These are phyloP conservation scores for Rhizopogon salebrosus DNA, from an alignment of 768 basidiomycete genomes.

Conservation along the genomic window DNA sequence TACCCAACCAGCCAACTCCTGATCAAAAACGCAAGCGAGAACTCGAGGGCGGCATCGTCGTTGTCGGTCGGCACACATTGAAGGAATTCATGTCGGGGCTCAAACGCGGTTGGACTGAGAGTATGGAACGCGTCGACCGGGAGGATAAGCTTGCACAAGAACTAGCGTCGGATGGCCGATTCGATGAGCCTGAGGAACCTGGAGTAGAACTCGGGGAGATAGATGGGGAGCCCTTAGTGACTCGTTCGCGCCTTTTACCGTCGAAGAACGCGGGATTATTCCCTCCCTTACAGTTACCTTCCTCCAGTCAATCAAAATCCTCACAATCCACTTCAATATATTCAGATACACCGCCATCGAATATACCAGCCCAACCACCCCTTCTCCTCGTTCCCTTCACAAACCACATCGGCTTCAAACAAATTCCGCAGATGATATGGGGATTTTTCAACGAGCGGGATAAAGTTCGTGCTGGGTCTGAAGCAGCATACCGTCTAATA, in stretches of 20 bases:
- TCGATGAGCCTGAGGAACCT: slow-evolving; percentile 58
- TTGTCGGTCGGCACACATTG: slow-evolving; percentile 85
- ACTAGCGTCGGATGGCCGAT: slow-evolving; percentile 68
- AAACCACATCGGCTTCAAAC: slow-evolving; percentile 74
- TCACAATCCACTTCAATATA: slow-evolving; percentile 18
- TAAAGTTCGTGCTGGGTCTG: slow-evolving; percentile 74
- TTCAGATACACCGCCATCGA: slow-evolving; percentile 44
- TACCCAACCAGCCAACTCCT: slow-evolving; percentile 50
- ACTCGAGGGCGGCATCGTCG: slow-evolving; percentile 76
- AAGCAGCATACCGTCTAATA: slow-evolving; percentile 76
- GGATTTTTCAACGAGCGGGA: slow-evolving; percentile 88
- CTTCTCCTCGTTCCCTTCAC: slow-evolving; percentile 71
- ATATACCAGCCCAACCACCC: slow-evolving; percentile 72
- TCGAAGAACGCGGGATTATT: slow-evolving; percentile 26
- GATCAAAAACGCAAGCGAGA: slow-evolving; percentile 51
- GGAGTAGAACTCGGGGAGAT: slow-evolving; percentile 19
- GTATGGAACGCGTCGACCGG: slow-evolving; percentile 58
- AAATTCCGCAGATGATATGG: slow-evolving; percentile 86
- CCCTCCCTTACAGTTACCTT: slow-evolving; percentile 27
- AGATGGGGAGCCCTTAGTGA: slow-evolving; percentile 38
- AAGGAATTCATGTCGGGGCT: slow-evolving; percentile 95
- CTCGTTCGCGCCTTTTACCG: slow-evolving; percentile 30
- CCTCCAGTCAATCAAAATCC: slow-evolving; percentile 7
- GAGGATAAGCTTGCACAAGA: slow-evolving; percentile 67
- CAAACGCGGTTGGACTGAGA: slow-evolving; percentile 77